Conservation (phyloP, 2,329 filamentous ascomycete genomes). For the Penicillium olsonii region DNA sequence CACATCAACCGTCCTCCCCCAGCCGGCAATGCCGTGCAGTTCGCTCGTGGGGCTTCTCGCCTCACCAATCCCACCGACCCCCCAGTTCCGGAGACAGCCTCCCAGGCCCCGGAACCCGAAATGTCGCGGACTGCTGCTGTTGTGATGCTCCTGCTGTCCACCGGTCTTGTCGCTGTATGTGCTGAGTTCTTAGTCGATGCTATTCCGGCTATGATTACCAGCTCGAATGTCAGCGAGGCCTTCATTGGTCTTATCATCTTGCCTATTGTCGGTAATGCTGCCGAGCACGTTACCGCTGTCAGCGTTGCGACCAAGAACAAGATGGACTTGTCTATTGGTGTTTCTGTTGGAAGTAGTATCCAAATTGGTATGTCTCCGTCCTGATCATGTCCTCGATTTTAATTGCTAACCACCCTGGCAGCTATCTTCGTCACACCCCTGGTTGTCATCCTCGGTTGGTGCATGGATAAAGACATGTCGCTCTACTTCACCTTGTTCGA, state of each 20-base stretch:
- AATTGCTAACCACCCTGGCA: slow-evolving; percentile 17
- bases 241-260: slow-evolving; percentile 80
- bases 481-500: slow-evolving; percentile 64
- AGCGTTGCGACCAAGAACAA: slow-evolving; percentile 81
- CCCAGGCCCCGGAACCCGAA: slow-evolving; percentile 22
- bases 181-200: slow-evolving; percentile 74
- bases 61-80: slow-evolving; percentile 20
- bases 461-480: slow-evolving; percentile 70
- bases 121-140: slow-evolving; percentile 61
- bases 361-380: slow-evolving; percentile 57
- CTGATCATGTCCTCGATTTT: neutral
- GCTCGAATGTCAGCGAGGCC: slow-evolving; percentile 65
- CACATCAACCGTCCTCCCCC: slow-evolving; percentile 26
- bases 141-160: slow-evolving; percentile 57
- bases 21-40: slow-evolving; percentile 37
- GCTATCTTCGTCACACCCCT: slow-evolving; percentile 76
- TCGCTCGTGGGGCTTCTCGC: slow-evolving; percentile 36
- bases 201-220: slow-evolving; percentile 67
- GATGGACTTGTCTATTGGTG: slow-evolving; percentile 80
- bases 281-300: slow-evolving; percentile 78
- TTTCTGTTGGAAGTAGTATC: slow-evolving; percentile 77
- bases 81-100: slow-evolving; percentile 9
- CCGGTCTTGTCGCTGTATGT: slow-evolving; percentile 61
- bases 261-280: slow-evolving; percentile 80
- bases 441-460: slow-evolving; percentile 74